Percentiles rank a stretch among this genome's conserved stretches.
Evolutionary conservation across 1,139 yeast genomes (phyloP).

Genomic region (Scheffersomyces lignicola): DNA sequence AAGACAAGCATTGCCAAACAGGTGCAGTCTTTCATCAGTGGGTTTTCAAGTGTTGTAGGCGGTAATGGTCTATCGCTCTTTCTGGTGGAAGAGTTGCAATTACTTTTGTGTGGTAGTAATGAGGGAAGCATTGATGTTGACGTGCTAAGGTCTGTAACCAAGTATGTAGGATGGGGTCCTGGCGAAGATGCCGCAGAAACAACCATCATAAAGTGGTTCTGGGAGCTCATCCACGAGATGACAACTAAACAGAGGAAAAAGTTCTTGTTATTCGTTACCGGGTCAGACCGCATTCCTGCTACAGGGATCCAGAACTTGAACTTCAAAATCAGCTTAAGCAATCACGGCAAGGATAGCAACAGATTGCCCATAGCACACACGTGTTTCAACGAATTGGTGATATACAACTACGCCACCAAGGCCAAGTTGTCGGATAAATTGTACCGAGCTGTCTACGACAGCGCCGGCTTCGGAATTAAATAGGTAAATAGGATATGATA

Average conservation of each 20-base stretch:
- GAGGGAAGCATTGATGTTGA: conserved; percentile 65
- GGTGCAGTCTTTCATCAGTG: conserved; percentile 59
- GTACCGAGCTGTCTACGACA: conserved; percentile 65
- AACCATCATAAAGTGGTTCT: conserved; percentile 69
- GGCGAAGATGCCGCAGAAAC: conserved; percentile 36
- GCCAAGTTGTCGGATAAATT: conserved; percentile 59
- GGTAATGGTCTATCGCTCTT: conserved; percentile 80
- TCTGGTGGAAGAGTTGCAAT: conserved; percentile 76
- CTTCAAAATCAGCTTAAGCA: conserved; percentile 59
- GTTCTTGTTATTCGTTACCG: conserved; percentile 77
- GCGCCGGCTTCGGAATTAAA: conserved; percentile 84
- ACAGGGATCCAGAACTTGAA: conserved; percentile 78
- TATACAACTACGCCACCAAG: conserved; percentile 61
- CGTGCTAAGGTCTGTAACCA: conserved; percentile 68
- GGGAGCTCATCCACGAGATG: conserved; percentile 65
- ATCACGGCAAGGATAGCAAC: conserved; percentile 45
- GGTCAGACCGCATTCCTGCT: conserved; percentile 90
- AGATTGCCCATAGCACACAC: conserved; percentile 87
- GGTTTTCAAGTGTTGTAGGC: conserved; percentile 75
- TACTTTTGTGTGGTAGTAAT: conserved; percentile 76
- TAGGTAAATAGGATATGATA: conserved; percentile 19
- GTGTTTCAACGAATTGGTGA: conserved; percentile 84
- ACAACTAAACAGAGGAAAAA: conserved; percentile 53
- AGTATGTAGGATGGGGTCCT: conserved; percentile 60
- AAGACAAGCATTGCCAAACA: conserved; percentile 54